phyloP scores from a whole-genome alignment of 1,139 yeast species.

The Suhomyces taliae region DNA sequence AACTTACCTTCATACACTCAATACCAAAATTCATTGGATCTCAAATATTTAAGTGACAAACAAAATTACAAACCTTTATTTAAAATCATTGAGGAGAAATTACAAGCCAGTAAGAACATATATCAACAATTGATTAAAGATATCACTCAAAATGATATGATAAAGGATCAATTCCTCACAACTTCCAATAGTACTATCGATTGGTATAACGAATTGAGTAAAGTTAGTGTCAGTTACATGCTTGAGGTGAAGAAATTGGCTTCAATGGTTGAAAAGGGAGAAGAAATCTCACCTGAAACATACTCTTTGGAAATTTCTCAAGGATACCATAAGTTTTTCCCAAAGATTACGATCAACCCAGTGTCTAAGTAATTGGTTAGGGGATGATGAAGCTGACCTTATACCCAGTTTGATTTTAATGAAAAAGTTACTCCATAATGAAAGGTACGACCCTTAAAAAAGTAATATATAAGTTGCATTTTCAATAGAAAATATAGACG shows the following conservation, averaged over 20 bases:
- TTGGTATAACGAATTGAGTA: slow-evolving; percentile 28
- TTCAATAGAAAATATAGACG: too few relatives aligned
- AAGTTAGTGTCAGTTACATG: slow-evolving; percentile 25
- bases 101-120: slow-evolving; percentile 10
- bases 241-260: slow-evolving; percentile 19
- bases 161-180: slow-evolving; percentile 17
- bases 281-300: slow-evolving; percentile 7
- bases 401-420: too few relatives aligned
- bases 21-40: slow-evolving; percentile 22
- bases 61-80: slow-evolving; percentile 11
- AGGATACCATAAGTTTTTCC: slow-evolving; percentile 45
- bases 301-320: slow-evolving; percentile 19
- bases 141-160: slow-evolving; percentile 12
- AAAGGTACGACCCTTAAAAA: too few relatives aligned
- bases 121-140: slow-evolving; percentile 10
- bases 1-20: slow-evolving; percentile 51
- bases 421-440: too few relatives aligned
- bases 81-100: slow-evolving; percentile 11
- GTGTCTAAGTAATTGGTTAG: not conserved
- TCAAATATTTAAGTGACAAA: slow-evolving; percentile 6
- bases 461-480: too few relatives aligned
- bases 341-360: slow-evolving; percentile 23
- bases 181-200: slow-evolving; percentile 16
- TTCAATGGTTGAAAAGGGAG: slow-evolving; percentile 10
- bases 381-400: too few relatives aligned